Percentiles rank a stretch among this genome's conserved stretches.
Evolutionary conservation across 2,329 filamentous ascomycete species (phyloP).

Genomic region (Arthrobotrys sinensis): DNA sequence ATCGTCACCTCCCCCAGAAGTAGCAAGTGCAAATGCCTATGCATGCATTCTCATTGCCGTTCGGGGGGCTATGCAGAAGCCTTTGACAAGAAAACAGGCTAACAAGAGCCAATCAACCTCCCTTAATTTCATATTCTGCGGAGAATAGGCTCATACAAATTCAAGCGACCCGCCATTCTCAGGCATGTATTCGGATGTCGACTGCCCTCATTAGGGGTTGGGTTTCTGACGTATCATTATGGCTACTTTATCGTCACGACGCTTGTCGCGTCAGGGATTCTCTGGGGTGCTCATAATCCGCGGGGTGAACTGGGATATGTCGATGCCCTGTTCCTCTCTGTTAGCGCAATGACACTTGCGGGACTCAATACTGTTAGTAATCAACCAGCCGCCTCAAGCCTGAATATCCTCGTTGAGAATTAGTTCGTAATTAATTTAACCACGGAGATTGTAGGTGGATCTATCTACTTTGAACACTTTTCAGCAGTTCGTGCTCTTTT

Average conservation of each 20-base stretch:
- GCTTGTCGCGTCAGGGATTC: constrained; percentile 55
- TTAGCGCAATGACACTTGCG: constrained; percentile 78
- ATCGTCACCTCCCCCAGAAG: constrained; percentile 34
- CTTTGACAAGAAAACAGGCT: constrained; percentile 7
- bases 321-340: constrained; percentile 77
- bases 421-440: constrained; percentile 47
- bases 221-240: constrained; percentile 57
- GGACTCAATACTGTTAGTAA: constrained; percentile 78
- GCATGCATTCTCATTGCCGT: constrained; percentile 36
- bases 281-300: constrained; percentile 51
- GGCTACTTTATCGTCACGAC: constrained; percentile 57
- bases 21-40: constrained; percentile 33
- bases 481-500: constrained; percentile 77
- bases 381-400: constrained; percentile 4
- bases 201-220: constrained; percentile 53
- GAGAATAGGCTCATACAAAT: constrained; percentile 55
- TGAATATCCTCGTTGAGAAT: constrained; percentile 16
- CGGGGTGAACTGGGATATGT: constrained; percentile 71
- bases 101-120: constrained; percentile 29
- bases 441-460: constrained; percentile 59
- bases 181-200: constrained; percentile 32
- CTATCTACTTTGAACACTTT: constrained; percentile 73
- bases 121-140: constrained; percentile 13
- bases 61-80: constrained; percentile 4
- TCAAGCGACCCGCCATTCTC: constrained; percentile 56